Evolutionary conservation across 306 rosid genomes (phyloP).

Genomic region (Sophora flavescens): DNA sequence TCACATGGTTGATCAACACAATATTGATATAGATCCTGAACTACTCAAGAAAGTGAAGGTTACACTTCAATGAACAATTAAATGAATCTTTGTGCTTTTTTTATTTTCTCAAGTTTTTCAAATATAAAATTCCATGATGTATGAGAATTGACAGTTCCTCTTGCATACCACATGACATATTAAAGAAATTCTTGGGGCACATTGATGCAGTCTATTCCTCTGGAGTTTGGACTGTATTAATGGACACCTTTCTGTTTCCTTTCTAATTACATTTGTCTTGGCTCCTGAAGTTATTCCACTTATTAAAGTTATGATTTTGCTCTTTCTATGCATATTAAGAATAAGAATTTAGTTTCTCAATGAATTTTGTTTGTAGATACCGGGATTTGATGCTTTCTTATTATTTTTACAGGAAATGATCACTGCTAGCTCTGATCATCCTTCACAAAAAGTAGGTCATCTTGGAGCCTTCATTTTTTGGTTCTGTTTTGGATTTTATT

Average conservation of each 20-base stretch:
- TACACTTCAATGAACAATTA: neutral
- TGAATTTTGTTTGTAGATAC: constrained; percentile 24
- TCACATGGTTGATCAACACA: constrained; percentile 60
- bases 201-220: neutral
- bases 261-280: constrained; percentile 9
- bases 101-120: neutral
- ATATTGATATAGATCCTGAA: constrained; percentile 54
- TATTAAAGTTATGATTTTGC: constrained; percentile 23
- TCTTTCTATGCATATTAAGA: constrained; percentile 26
- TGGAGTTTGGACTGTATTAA: neutral
- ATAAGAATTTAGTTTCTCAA: constrained; percentile 11
- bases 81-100: constrained; percentile 17
- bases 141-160: constrained; percentile 17
- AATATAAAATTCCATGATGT: constrained; percentile 33
- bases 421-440: constrained; percentile 39
- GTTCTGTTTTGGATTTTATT: neutral
- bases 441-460: constrained; percentile 48
- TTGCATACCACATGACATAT: neutral
- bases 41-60: constrained; percentile 60
- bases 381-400: constrained; percentile 34
- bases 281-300: constrained; percentile 35
- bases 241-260: constrained; percentile 34
- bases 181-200: constrained; percentile 7
- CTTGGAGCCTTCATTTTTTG: constrained; percentile 27
- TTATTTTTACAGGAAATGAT: constrained; percentile 60